Evolutionary conservation across 2,329 filamentous ascomycete genomes (phyloP).

Genomic region (Aspergillus novofumigatus): DNA sequence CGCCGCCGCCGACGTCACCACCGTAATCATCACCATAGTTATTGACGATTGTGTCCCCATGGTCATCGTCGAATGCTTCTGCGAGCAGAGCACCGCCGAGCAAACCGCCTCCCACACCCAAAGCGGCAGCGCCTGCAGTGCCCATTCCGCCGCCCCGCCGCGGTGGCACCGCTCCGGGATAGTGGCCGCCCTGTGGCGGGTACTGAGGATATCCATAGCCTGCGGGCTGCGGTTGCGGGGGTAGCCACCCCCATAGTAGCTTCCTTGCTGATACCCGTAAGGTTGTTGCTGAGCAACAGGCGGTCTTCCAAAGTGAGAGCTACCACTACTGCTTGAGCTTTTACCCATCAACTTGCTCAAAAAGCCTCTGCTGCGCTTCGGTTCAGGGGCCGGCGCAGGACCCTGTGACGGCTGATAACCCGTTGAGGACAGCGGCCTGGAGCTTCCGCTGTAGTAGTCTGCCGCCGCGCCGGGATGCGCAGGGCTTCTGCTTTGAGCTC

Average conservation of each 20-base stretch:
- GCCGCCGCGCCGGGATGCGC: slow-evolving; percentile 37
- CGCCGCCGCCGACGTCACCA: slow-evolving; percentile 23
- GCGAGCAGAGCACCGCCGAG: slow-evolving; percentile 71
- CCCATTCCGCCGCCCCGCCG: slow-evolving; percentile 56
- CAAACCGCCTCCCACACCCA: slow-evolving; percentile 77
- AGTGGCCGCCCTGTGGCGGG: slow-evolving; percentile 34
- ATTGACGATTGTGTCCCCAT: slow-evolving; percentile 28
- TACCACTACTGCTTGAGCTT: slow-evolving; percentile 21
- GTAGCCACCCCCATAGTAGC: slow-evolving; percentile 28
- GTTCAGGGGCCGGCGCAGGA: slow-evolving; percentile 18
- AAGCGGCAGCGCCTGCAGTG: slow-evolving; percentile 66
- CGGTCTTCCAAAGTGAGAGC: slow-evolving; percentile 13
- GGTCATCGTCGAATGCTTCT: slow-evolving; percentile 61
- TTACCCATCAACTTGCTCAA: slow-evolving; percentile 54
- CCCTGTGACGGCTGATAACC: slow-evolving; percentile 1
- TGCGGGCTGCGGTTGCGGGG: slow-evolving; percentile 19
- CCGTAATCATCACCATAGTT: slow-evolving; percentile 28
- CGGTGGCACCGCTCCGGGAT: slow-evolving; percentile 38
- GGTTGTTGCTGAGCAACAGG: slow-evolving; percentile 23
- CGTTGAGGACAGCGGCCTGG: slow-evolving; percentile 12
- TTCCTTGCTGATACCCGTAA: slow-evolving; percentile 19
- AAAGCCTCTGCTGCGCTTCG: slow-evolving; percentile 44
- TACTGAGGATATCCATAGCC: slow-evolving; percentile 38
- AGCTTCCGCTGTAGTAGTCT: slow-evolving; percentile 43
- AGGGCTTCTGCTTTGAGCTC: slow-evolving; percentile 34